A percentile compares a stretch with the other conserved stretches of the same genome.
These are phyloP conservation scores for Argentina anserina DNA, from an alignment of 306 rosid genomes.

Conservation along the genomic window DNA sequence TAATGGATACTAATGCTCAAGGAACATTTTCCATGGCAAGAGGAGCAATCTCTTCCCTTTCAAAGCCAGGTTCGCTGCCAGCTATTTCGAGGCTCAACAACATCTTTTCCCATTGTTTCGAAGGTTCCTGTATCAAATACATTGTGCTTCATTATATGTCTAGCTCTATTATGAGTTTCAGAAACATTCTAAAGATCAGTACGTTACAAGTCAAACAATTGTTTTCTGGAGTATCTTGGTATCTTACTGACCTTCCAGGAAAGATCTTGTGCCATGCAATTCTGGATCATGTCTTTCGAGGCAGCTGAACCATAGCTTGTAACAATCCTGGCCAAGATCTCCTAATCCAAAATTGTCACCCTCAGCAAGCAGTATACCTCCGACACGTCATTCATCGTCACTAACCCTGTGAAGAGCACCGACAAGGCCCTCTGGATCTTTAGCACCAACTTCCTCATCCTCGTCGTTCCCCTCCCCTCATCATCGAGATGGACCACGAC, in stretches of 20 bases:
- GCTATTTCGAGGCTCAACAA: constrained; percentile 64
- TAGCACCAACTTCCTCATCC: no score
- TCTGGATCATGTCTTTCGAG: constrained; percentile 36
- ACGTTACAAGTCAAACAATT: not conserved
- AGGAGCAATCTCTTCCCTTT: constrained; percentile 80
- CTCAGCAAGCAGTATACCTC: no score
- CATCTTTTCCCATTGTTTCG: constrained; percentile 70
- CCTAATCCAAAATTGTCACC: no score
- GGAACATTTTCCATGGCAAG: constrained; percentile 76
- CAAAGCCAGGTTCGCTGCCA: constrained; percentile 55
- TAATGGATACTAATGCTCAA: constrained; percentile 30
- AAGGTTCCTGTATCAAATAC: constrained; percentile 59
- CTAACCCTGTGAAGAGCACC: no score
- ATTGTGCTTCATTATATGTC: not conserved
- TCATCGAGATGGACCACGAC: no score
- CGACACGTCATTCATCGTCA: no score
- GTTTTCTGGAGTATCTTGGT: not conserved
- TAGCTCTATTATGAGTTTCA: no score
- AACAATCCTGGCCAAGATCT: no score
- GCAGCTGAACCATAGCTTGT: constrained; percentile 32
- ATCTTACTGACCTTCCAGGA: constrained; percentile 42
- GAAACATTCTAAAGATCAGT: not conserved
- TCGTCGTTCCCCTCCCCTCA: no score
- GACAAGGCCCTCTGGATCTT: no score
- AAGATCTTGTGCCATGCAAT: constrained; percentile 50